Conservation (phyloP, 495 filamentous ascomycete species). For the Aspergillus cristatus region DNA sequence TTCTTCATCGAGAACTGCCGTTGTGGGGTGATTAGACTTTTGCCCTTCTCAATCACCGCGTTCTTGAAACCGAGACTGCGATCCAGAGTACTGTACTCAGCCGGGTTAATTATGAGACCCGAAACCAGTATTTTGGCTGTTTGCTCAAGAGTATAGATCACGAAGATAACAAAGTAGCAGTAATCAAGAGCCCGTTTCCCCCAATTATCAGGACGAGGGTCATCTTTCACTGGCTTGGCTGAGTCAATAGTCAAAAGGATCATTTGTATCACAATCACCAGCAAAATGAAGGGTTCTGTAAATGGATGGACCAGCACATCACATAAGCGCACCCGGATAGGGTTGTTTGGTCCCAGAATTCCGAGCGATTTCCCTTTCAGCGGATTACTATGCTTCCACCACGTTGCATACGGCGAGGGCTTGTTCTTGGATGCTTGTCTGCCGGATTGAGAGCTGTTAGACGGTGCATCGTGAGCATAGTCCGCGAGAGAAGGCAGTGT, state of each 20-base stretch:
- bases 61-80: slow-evolving; percentile 60
- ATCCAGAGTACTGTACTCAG: slow-evolving; percentile 74
- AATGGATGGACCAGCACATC: slow-evolving; percentile 82
- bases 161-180: slow-evolving; percentile 71
- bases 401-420: slow-evolving; percentile 32
- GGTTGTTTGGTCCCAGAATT: slow-evolving; percentile 69
- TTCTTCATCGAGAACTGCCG: slow-evolving; percentile 56
- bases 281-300: slow-evolving; percentile 77
- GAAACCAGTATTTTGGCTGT: slow-evolving; percentile 79
- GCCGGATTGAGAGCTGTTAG: slow-evolving; percentile 24
- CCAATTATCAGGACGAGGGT: slow-evolving; percentile 49
- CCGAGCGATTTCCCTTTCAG: slow-evolving; percentile 81
- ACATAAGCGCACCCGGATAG: slow-evolving; percentile 64
- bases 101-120: slow-evolving; percentile 78
- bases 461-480: slow-evolving; percentile 46
- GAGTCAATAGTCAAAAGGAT: slow-evolving; percentile 78
- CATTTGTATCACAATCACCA: slow-evolving; percentile 83
- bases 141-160: slow-evolving; percentile 85
- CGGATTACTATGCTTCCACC: slow-evolving; percentile 60
- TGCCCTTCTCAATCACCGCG: slow-evolving; percentile 64
- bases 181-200: slow-evolving; percentile 64
- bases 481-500: slow-evolving; percentile 48
- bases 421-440: slow-evolving; percentile 19
- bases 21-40: slow-evolving; percentile 68
- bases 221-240: slow-evolving; percentile 52